Evolutionary conservation across 495 filamentous ascomycete genomes (phyloP).

Genomic region (Aspergillus nidulans): DNA sequence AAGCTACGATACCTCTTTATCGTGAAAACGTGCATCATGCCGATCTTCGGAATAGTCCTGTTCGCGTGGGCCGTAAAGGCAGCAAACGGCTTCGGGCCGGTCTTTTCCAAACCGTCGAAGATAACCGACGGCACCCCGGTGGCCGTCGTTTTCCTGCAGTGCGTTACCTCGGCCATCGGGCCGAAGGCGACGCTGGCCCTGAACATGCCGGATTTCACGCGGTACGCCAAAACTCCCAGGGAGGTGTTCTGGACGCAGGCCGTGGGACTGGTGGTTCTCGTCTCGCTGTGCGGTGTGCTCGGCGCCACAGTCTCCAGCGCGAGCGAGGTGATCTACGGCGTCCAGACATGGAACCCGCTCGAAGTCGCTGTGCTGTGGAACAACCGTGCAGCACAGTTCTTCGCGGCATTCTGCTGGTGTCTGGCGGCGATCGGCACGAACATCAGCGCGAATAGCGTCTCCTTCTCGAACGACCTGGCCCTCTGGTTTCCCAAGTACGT

Average conservation of each 20-base stretch:
- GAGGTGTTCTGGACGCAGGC: constrained; percentile 53
- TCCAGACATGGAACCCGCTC: constrained; percentile 54
- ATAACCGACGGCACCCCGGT: constrained; percentile 22
- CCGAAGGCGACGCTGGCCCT: constrained; percentile 35
- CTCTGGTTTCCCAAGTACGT: constrained; percentile 55
- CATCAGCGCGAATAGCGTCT: constrained; percentile 55
- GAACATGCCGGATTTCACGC: constrained; percentile 59
- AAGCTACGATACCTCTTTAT: constrained; percentile 56
- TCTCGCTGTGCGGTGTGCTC: constrained; percentile 48
- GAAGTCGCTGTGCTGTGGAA: constrained; percentile 48
- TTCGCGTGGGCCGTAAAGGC: constrained; percentile 46
- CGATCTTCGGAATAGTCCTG: constrained; percentile 48
- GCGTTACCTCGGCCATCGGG: constrained; percentile 20
- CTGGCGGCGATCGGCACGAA: constrained; percentile 56
- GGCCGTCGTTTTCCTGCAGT: constrained; percentile 22
- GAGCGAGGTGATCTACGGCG: constrained; percentile 48
- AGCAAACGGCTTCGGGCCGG: constrained; percentile 37
- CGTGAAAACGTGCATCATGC: constrained; percentile 52
- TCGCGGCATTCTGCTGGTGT: constrained; percentile 45
- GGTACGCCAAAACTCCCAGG: constrained; percentile 48
- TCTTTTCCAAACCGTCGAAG: constrained; percentile 22
- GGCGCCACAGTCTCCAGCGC: constrained; percentile 51
- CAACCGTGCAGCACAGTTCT: constrained; percentile 54
- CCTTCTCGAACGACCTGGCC: constrained; percentile 56
- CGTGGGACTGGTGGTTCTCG: constrained; percentile 55